Conservation (phyloP, 345 rosid species). For the Stellera chamaejasme region DNA sequence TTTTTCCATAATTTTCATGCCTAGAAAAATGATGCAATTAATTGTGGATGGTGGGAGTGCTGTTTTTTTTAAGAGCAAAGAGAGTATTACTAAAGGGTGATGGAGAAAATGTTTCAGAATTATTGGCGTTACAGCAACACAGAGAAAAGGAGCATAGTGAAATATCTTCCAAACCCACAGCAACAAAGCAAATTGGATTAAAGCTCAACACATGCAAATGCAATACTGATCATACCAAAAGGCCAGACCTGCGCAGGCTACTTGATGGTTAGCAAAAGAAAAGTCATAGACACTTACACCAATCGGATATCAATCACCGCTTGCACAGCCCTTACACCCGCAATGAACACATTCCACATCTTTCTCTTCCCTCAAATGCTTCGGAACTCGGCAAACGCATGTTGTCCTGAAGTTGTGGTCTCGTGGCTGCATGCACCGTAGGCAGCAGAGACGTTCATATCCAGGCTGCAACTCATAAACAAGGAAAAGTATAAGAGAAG, state of each 20-base stretch:
- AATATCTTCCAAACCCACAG: background rate
- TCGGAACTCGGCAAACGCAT: conserved; percentile 76
- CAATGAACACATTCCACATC: conserved; percentile 79
- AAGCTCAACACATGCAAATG: no score
- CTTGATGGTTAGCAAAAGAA: background rate
- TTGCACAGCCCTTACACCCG: conserved; percentile 77
- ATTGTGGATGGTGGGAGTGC: no score
- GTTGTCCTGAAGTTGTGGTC: conserved; percentile 86
- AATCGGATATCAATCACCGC: conserved; percentile 41
- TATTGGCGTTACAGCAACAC: no score
- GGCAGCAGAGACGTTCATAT: conserved; percentile 78
- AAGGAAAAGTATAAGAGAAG: background rate
- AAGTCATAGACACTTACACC: no score
- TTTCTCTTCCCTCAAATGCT: conserved; percentile 77
- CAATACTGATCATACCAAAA: no score
- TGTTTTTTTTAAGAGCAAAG: no score
- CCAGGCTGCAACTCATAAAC: conserved; percentile 47
- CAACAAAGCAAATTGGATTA: background rate
- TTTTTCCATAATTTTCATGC: no score
- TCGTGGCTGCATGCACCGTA: conserved; percentile 75
- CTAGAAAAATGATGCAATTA: no score
- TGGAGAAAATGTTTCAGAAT: no score
- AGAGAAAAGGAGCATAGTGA: no score
- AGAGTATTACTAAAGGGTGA: no score
- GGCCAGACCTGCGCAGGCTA: no score